These are phyloP conservation scores for Phylloporus rhodoxanthus DNA, from an alignment of 768 basidiomycete genomes.

Conservation along the genomic window DNA sequence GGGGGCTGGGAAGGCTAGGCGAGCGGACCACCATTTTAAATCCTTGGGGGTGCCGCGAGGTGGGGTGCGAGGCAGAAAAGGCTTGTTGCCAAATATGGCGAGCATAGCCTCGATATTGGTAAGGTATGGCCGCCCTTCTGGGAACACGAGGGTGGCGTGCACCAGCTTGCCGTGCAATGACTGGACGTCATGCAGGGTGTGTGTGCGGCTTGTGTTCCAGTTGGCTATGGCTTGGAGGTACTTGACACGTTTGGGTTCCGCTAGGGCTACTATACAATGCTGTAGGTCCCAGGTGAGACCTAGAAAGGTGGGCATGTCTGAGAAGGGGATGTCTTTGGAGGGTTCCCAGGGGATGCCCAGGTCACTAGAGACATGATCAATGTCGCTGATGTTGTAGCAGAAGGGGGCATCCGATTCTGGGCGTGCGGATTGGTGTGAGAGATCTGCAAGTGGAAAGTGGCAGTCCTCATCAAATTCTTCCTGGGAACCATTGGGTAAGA, in stretches of 20 bases:
- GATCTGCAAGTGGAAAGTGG: no score
- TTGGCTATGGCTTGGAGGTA: no score
- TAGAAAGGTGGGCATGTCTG: fast-evolving
- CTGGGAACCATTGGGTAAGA: not conserved
- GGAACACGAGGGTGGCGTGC: not conserved
- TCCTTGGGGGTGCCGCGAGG: no score
- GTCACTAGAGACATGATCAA: fast-evolving
- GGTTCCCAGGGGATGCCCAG: conserved; percentile 1
- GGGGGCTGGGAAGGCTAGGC: no score
- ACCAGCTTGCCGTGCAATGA: not conserved
- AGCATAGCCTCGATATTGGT: not conserved
- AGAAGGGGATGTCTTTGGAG: conserved; percentile 2
- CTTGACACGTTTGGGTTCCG: not conserved
- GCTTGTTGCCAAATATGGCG: not conserved
- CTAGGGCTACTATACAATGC: not conserved
- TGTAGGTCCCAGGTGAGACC: not conserved
- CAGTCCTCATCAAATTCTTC: not conserved
- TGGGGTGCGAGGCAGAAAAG: not conserved
- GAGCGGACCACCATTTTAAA: no score
- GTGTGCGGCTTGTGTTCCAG: not conserved
- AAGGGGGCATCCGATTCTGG: no score
- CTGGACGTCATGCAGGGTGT: not conserved
- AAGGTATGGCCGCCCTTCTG: not conserved
- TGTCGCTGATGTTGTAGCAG: no score
- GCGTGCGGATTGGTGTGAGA: no score